A percentile compares a stretch with the other conserved stretches of the same genome.
These are phyloP conservation scores for Trichoderma gracile DNA, from an alignment of 2,329 filamentous ascomycete species.

Conservation along the genomic window DNA sequence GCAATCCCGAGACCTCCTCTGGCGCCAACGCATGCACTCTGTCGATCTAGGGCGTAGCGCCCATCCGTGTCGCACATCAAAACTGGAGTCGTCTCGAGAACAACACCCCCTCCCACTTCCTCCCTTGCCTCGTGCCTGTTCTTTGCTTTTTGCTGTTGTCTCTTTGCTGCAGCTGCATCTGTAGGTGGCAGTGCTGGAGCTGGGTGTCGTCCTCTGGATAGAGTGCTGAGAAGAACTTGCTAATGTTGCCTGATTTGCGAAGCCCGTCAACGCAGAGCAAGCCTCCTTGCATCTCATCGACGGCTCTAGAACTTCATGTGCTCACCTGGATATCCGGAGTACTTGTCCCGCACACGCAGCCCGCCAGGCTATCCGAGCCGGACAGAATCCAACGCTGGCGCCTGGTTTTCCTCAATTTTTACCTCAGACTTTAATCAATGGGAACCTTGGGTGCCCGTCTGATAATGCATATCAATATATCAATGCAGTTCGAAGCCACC, in stretches of 20 bases:
- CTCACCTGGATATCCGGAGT: neutral
- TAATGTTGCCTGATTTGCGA: neutral
- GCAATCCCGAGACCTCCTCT: slow-evolving; percentile 21
- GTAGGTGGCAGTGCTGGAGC: too few species aligned
- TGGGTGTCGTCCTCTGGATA: too few species aligned
- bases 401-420: neutral
- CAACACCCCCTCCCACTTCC: neutral
- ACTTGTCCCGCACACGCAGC: neutral
- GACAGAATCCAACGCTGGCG: neutral
- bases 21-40: slow-evolving; percentile 24
- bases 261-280: neutral
- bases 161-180: neutral
- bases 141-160: neutral
- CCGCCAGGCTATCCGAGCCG: neutral
- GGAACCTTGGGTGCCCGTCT: neutral
- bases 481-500: neutral
- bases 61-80: slow-evolving; percentile 23
- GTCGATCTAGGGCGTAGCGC: slow-evolving; percentile 23
- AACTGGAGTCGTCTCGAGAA: slow-evolving; percentile 19
- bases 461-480: slow-evolving; percentile 4
- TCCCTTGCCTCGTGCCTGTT: neutral
- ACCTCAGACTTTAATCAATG: neutral
- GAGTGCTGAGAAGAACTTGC: neutral
- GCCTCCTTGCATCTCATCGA: neutral
- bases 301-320: neutral